Percentiles rank a stretch among this genome's conserved stretches.
These are phyloP conservation scores for Chrysoporthe austroafricana DNA, from an alignment of 2,329 filamentous ascomycete genomes.

Conservation along the genomic window DNA sequence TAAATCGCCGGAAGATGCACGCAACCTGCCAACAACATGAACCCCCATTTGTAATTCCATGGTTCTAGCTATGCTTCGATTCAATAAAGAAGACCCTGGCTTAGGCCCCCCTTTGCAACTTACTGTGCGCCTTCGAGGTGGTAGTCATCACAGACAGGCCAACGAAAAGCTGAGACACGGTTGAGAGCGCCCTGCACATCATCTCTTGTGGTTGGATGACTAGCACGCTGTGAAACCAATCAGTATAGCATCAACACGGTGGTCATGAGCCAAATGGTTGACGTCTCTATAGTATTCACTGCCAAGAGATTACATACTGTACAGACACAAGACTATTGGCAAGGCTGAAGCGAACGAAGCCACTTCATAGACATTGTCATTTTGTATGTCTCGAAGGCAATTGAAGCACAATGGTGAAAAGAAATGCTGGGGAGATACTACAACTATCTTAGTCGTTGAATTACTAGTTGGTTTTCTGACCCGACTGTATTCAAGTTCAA, in stretches of 20 bases:
- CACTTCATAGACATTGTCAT: not conserved
- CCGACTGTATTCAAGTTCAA: too few relatives aligned
- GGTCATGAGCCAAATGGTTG: too few relatives aligned
- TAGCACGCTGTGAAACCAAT: not conserved
- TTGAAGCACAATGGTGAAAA: too few relatives aligned
- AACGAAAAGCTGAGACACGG: not conserved
- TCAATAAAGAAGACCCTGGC: not conserved
- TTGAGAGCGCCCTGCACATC: not conserved
- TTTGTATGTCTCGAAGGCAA: not conserved
- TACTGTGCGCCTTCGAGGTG: not conserved
- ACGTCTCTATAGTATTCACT: too few relatives aligned
- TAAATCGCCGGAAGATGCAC: slow-evolving; percentile 4
- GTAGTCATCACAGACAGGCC: not conserved
- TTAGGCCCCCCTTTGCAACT: not conserved
- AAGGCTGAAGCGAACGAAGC: not conserved
- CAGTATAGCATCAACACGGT: not conserved
- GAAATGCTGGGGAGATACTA: too few relatives aligned
- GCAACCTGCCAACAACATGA: not conserved
- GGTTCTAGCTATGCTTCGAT: not conserved
- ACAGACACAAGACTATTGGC: not conserved
- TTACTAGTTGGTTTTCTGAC: too few relatives aligned
- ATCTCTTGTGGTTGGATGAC: not conserved
- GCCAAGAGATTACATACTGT: not conserved
- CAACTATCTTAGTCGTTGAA: too few relatives aligned
- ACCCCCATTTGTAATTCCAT: not conserved